phyloP scores from a whole-genome alignment of 208 protist species.

The Chromosphaera perkinsii region DNA sequence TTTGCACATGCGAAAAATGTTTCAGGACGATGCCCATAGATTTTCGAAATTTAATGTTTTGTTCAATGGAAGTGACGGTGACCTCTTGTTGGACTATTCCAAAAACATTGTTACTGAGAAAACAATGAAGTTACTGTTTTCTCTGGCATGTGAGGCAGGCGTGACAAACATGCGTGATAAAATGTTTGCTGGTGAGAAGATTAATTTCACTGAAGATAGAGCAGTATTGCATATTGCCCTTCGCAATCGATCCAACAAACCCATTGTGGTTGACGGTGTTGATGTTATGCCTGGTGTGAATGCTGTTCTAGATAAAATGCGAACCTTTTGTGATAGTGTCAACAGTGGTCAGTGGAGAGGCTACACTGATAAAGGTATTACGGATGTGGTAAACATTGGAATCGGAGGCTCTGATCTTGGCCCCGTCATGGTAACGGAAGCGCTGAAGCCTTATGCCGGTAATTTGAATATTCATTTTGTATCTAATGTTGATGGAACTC shows the following conservation, averaged over 20 bases:
- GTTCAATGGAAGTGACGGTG: slow-evolving; percentile 45
- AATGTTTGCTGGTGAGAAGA: slow-evolving; percentile 85
- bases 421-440: slow-evolving; percentile 63
- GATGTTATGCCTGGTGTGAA: slow-evolving; percentile 84
- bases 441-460: slow-evolving; percentile 76
- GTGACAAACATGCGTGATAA: slow-evolving; percentile 48
- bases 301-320: slow-evolving; percentile 81
- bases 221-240: slow-evolving; percentile 89
- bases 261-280: slow-evolving; percentile 78
- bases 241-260: slow-evolving; percentile 73
- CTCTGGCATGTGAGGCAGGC: slow-evolving; percentile 55
- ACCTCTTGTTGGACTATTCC: slow-evolving; percentile 88
- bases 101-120: slow-evolving; percentile 88
- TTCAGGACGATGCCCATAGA: slow-evolving; percentile 39
- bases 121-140: slow-evolving; percentile 72
- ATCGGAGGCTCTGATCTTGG: slow-evolving; percentile 90
- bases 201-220: slow-evolving; percentile 85
- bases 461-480: slow-evolving; percentile 77
- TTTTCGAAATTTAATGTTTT: slow-evolving; percentile 33
- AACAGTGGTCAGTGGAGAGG: slow-evolving; percentile 80
- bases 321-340: slow-evolving; percentile 71
- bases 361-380: slow-evolving; percentile 76
- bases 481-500: slow-evolving; percentile 92
- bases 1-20: slow-evolving; percentile 38
- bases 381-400: slow-evolving; percentile 91